A percentile compares a stretch with the other conserved stretches of the same genome.
Conservation (phyloP, 176 grass and related monocot genomes). For the Saccharum spontaneum region DNA sequence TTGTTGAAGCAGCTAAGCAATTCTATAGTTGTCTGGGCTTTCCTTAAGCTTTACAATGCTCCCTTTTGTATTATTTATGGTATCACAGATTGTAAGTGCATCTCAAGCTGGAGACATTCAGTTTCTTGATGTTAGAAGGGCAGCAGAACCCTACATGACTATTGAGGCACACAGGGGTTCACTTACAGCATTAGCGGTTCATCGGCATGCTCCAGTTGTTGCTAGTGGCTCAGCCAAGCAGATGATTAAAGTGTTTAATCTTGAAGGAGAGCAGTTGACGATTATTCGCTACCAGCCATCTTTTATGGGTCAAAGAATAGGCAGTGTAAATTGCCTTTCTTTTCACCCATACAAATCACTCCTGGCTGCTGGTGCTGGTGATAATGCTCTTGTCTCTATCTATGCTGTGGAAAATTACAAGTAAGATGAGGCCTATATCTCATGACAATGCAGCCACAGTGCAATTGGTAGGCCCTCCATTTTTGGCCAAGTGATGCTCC, state of each 20-base stretch:
- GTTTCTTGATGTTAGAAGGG: slow-evolving; percentile 81
- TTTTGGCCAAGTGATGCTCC: slow-evolving; percentile 41
- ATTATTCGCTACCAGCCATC: slow-evolving; percentile 65
- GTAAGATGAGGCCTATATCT: slow-evolving; percentile 49
- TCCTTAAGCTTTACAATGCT: slow-evolving; percentile 34
- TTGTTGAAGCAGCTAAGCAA: background rate
- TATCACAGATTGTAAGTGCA: slow-evolving; percentile 72
- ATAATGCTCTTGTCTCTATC: slow-evolving; percentile 74
- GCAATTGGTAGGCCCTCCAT: slow-evolving; percentile 26
- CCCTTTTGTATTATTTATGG: slow-evolving; percentile 20
- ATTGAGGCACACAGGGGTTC: slow-evolving; percentile 69
- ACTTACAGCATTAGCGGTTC: slow-evolving; percentile 67
- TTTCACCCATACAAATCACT: slow-evolving; percentile 88
- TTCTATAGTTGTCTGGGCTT: background rate
- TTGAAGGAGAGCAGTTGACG: slow-evolving; percentile 59
- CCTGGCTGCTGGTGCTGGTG: slow-evolving; percentile 69
- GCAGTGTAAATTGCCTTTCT: slow-evolving; percentile 72
- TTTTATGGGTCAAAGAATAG: slow-evolving; percentile 72
- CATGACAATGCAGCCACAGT: slow-evolving; percentile 14
- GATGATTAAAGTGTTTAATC: slow-evolving; percentile 70
- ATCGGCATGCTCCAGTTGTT: slow-evolving; percentile 66
- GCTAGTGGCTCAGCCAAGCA: slow-evolving; percentile 80
- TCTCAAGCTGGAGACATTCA: slow-evolving; percentile 87
- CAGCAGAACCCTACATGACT: slow-evolving; percentile 53
- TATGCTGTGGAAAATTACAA: slow-evolving; percentile 88